Conservation (phyloP, 441 rosid genomes). For the Gossypium schwendimanii region DNA sequence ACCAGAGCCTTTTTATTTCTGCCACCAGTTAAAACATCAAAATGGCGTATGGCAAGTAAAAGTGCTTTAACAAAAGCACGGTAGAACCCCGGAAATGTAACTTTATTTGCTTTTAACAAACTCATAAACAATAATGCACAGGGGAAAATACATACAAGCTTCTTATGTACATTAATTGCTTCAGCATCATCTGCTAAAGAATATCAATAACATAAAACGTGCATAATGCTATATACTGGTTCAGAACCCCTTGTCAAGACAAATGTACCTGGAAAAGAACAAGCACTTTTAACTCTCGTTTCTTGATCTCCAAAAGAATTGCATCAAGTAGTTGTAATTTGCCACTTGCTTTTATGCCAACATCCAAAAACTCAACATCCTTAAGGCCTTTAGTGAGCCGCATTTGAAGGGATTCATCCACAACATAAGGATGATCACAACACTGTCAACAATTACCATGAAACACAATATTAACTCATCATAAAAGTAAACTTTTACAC, state of each 20-base stretch:
- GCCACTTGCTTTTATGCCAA: slow-evolving; percentile 85
- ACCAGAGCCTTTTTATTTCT: background rate
- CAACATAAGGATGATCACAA: slow-evolving; percentile 83
- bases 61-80: background rate
- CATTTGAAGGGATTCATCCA: slow-evolving; percentile 38
- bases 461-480: background rate
- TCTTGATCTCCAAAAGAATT: slow-evolving; percentile 60
- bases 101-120: slow-evolving; percentile 1
- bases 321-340: slow-evolving; percentile 72
- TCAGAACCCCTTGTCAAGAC: background rate
- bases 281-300: slow-evolving; percentile 54
- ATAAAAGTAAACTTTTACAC: background rate
- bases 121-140: background rate
- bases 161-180: background rate
- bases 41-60: background rate
- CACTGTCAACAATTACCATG: slow-evolving; percentile 50
- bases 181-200: background rate
- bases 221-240: background rate
- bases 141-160: background rate
- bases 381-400: slow-evolving; percentile 33
- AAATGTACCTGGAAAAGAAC: slow-evolving; percentile 74
- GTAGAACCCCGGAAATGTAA: background rate
- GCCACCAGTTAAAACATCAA: background rate
- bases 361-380: slow-evolving; percentile 41
- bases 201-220: background rate